Base-by-base conservation (phyloP, 2,329 filamentous ascomycete species). In the Neonectria coccinea region DNA sequence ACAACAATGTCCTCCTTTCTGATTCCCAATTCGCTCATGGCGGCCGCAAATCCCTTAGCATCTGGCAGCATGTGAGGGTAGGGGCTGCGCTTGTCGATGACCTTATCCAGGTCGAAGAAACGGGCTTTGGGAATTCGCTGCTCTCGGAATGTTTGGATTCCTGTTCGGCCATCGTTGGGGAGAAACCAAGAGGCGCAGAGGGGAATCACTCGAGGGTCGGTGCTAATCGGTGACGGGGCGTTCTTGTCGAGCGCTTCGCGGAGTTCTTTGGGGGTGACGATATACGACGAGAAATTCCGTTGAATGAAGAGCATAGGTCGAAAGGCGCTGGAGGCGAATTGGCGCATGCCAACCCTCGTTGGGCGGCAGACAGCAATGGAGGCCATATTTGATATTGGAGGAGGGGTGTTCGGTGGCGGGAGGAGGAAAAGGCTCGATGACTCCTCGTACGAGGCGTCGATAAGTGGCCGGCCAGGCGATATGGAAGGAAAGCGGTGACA, bases 1-100 rank as follows among this genome's bases (percentile, higher is more conserved):
- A 99, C 96, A 4, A 99, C 88, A 39, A 89, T 92, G 70, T 99
- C 96, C 70, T 97, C 93, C 67, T 89, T 88, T 60, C 89, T 88
- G 70, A 99, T 96, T 8, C 96, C 96, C 53, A 99, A 82, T 69
- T 91, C 88, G 72, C 92, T 91, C 94, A 99, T 97, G 45, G 94
- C 93, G 58, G 90, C 87, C 48, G 93, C 92, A 76, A 99, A 98
- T 56, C 88, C 86, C 74, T 92, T 89, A 41, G 92, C 85, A 8
- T 87, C 90, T 3, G 96, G 96, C 3, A 99, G 88, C 96, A 99
- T 99, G 79, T 99, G 96, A 8, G 96, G 95, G 77, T 97, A 98
- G 1, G 93, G 92, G 59, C 92, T 97, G 72, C 89, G 88, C 69
- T 90, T 89, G 80, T 99, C 94, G 74, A 96, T 93, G 76, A 97